These are phyloP conservation scores for Trichocomaceae sp. DNA, from an alignment of 2,329 filamentous ascomycete species.

Conservation along the genomic window DNA sequence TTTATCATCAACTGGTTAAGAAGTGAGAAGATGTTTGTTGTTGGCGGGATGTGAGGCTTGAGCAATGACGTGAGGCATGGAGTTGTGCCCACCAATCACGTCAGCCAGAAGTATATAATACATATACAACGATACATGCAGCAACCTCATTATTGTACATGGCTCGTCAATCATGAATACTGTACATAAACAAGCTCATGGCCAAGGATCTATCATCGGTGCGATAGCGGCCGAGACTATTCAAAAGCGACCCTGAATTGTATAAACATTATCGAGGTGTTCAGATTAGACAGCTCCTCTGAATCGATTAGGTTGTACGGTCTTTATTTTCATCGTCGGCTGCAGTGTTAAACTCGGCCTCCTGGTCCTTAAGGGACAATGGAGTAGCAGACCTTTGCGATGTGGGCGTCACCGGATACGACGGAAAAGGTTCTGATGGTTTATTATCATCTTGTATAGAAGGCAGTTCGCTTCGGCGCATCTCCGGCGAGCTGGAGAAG, in stretches of 20 bases:
- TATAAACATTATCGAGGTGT: background rate
- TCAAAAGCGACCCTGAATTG: background rate
- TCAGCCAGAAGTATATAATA: background rate
- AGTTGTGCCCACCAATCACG: background rate
- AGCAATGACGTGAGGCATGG: constrained; percentile 2
- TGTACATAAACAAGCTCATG: background rate
- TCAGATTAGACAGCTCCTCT: background rate
- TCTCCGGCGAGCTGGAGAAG: constrained; percentile 4
- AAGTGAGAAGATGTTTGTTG: no score
- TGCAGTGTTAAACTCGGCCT: background rate
- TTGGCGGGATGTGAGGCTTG: no score
- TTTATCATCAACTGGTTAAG: no score
- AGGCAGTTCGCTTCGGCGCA: constrained; percentile 10
- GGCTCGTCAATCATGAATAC: background rate
- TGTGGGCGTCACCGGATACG: constrained; percentile 22
- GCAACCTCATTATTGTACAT: background rate
- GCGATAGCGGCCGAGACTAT: background rate
- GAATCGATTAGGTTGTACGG: background rate
- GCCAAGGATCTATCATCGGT: background rate
- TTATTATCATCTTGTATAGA: constrained; percentile 16
- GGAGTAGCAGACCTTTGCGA: constrained; percentile 6
- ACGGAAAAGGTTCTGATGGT: constrained; percentile 30
- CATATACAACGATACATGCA: no score
- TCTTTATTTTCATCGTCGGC: background rate
- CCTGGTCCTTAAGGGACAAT: constrained; percentile 1